Evolutionary conservation across 2,329 filamentous ascomycete genomes (phyloP).

Genomic region (Fusarium musae): DNA sequence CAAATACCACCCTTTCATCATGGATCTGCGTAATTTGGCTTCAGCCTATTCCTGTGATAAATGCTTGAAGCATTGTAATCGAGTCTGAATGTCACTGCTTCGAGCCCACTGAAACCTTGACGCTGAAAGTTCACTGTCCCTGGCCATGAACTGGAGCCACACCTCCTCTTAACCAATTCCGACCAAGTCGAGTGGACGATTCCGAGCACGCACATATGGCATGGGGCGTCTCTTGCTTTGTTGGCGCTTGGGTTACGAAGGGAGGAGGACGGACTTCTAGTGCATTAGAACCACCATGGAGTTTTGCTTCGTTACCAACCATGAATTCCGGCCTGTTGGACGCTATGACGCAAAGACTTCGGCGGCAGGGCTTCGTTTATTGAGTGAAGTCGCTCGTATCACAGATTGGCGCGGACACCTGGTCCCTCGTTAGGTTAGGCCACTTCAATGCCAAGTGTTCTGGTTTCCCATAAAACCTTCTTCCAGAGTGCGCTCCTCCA

Average conservation of each 20-base stretch:
- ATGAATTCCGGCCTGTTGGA: slow-evolving; percentile 21
- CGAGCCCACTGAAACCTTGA: slow-evolving; percentile 7
- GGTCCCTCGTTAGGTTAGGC: slow-evolving; percentile 29
- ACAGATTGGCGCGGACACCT: slow-evolving; percentile 31
- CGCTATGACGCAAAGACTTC: slow-evolving; percentile 4
- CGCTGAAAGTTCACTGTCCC: slow-evolving; percentile 11
- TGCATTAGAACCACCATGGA: slow-evolving; percentile 16
- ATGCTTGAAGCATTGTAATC: not conserved
- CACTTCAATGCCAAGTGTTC: slow-evolving; percentile 73
- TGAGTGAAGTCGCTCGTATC: slow-evolving; percentile 16
- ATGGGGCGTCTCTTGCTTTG: slow-evolving; percentile 17
- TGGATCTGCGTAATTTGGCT: slow-evolving; percentile 19
- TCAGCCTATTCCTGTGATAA: not conserved
- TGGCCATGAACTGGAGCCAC: slow-evolving; percentile 3
- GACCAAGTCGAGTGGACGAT: slow-evolving; percentile 1
- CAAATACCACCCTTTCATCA: slow-evolving; percentile 25
- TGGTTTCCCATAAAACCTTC: slow-evolving; percentile 83
- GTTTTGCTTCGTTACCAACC: slow-evolving; percentile 32
- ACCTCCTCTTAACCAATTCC: slow-evolving; percentile 9
- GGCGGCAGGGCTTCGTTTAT: slow-evolving; percentile 14
- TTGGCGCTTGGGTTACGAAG: slow-evolving; percentile 18
- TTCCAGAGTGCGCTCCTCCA: slow-evolving; percentile 94
- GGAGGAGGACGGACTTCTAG: slow-evolving; percentile 10
- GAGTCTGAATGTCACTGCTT: slow-evolving; percentile 4
- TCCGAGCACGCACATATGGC: slow-evolving; percentile 2